Evolutionary conservation across 2,329 filamentous ascomycete species (phyloP).

Genomic region (Diaporthe sp.): DNA sequence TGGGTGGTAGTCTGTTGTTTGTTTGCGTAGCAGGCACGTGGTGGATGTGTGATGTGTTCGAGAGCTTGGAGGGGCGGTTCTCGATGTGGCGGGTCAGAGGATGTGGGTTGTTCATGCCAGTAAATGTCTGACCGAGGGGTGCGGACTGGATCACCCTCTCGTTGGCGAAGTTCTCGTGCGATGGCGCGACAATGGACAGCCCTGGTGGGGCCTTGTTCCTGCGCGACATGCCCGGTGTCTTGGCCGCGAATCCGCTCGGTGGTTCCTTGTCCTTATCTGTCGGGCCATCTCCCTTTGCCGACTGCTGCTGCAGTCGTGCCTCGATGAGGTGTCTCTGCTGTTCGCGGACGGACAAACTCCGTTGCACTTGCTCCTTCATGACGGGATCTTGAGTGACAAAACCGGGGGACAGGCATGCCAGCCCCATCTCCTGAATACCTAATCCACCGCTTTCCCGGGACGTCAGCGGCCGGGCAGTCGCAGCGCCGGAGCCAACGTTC

Average conservation of each 20-base stretch:
- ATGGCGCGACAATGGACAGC: slow-evolving; percentile 94
- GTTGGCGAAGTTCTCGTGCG: slow-evolving; percentile 90
- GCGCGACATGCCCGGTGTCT: slow-evolving; percentile 80
- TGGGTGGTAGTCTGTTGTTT: slow-evolving; percentile 91
- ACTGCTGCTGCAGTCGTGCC: slow-evolving; percentile 88
- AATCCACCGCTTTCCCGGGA: slow-evolving; percentile 78
- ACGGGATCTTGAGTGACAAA: slow-evolving; percentile 97
- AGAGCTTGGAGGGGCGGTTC: slow-evolving; percentile 86
- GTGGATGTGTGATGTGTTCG: slow-evolving; percentile 90
- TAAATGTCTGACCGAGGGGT: slow-evolving; percentile 94
- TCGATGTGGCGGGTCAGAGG: slow-evolving; percentile 82
- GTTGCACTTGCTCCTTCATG: slow-evolving; percentile 95
- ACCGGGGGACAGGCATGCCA: slow-evolving; percentile 94
- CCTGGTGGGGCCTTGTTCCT: slow-evolving; percentile 88
- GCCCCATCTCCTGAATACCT: slow-evolving; percentile 90
- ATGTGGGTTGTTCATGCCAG: slow-evolving; percentile 85
- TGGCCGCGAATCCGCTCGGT: slow-evolving; percentile 66
- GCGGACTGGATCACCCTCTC: slow-evolving; percentile 98
- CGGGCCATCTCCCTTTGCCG: slow-evolving; percentile 80
- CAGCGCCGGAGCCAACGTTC: slow-evolving; percentile 63
- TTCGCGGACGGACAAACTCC: slow-evolving; percentile 92
- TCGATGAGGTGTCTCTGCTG: slow-evolving; percentile 97
- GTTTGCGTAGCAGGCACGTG: slow-evolving; percentile 91
- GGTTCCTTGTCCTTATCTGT: slow-evolving; percentile 68
- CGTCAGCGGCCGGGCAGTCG: slow-evolving; percentile 81